A percentile compares a stretch with the other conserved stretches of the same genome.
These are phyloP conservation scores for Apiospora arundinis DNA, from an alignment of 2,329 filamentous ascomycete genomes.

Conservation along the genomic window DNA sequence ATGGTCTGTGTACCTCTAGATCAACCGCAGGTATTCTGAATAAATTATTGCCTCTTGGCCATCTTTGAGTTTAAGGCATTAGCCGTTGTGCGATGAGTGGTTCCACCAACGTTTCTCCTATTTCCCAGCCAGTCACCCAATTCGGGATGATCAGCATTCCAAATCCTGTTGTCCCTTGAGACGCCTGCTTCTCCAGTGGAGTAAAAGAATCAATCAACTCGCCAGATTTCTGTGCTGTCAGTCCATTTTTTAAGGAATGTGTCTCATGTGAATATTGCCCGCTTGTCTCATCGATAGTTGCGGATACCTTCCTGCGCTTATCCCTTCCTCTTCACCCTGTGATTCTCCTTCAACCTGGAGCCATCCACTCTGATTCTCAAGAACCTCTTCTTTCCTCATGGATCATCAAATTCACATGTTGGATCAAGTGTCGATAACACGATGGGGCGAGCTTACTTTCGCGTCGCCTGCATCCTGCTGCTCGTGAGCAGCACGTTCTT, in stretches of 20 bases:
- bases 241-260: background rate
- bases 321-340: background rate
- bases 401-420: background rate
- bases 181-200: background rate
- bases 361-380: background rate
- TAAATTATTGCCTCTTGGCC: background rate
- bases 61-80: background rate
- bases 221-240: background rate
- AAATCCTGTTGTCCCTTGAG: background rate
- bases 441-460: background rate
- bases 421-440: background rate
- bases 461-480: background rate
- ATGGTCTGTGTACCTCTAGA: background rate
- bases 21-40: background rate
- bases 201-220: background rate
- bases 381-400: background rate
- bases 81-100: background rate
- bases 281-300: constrained; percentile 3
- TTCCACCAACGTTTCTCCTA: background rate
- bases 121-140: background rate
- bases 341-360: background rate
- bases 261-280: background rate
- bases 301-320: background rate
- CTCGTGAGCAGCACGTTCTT: background rate
- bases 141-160: background rate